Base-by-base conservation (phyloP, 2,329 filamentous ascomycete genomes). In the Xylaria sp. region DNA sequence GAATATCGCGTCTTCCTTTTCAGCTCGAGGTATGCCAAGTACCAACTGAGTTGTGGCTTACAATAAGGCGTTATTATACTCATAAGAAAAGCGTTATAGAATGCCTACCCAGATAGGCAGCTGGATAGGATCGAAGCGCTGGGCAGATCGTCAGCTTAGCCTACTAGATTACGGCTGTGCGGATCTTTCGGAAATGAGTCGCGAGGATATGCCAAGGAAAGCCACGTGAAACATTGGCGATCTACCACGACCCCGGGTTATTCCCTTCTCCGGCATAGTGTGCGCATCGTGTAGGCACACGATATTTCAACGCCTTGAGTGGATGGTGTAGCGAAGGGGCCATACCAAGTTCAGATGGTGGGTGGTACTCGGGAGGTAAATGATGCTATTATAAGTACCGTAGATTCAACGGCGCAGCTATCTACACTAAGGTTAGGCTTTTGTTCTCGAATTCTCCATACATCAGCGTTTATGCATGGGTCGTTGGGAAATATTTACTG, bases 201-300 rank as follows among this genome's bases (percentile, higher is more conserved):
- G 15, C 48, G 15, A n/a, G 61, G 51, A 18, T 46, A 59, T 62
- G 41, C 55, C 55, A 59, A 28, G 64, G 64, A 56, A 63, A 56
- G 64, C 67, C 67, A 72, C 70, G 70, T 70, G 70, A 70, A 72
- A 63, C 67, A 54, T 57, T 71, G 63, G 70, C 48, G 63, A 60
- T 65, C 63, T 54, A 39, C 37, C 28, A 32, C 15, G 32, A 57
- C 51, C 54, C 52, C 34, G 28, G 48, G 58, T n/a, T 51, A 37
- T 18, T 54, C 32, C 56, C 12, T 10, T 32, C 25, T 18, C 18
- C 18, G 13, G 28, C 28, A 23, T 52, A 54, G 18, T 15, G 18
- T 28, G 5, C 2, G 28, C 28, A 28, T 28, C 9, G 32, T 57
- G 37, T 15, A 57, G n/a, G n/a, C 20, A n/a, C 12, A n/a, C 28